Evolutionary conservation across 768 basidiomycete species (phyloP).

Genomic region (Boletus patriciae): DNA sequence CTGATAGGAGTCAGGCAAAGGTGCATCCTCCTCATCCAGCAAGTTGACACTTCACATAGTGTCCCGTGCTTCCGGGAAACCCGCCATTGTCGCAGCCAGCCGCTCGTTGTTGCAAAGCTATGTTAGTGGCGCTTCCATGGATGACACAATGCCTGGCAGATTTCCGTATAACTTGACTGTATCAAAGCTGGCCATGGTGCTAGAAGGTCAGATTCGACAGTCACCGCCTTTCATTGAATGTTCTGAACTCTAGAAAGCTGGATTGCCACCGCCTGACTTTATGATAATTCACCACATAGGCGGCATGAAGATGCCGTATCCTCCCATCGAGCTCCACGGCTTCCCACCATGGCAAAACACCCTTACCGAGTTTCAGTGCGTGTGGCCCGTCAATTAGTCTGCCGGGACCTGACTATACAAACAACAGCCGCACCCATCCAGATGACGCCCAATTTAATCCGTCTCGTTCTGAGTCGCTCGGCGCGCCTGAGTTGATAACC

Average conservation of each 20-base stretch:
- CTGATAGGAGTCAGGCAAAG: slow-evolving; percentile 17
- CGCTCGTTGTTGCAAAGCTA: slow-evolving; percentile 40
- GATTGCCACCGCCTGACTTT: slow-evolving; percentile 69
- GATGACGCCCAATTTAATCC: slow-evolving; percentile 8
- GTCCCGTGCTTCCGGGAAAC: slow-evolving; percentile 62
- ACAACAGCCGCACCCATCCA: slow-evolving; percentile 22
- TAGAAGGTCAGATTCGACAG: slow-evolving; percentile 54
- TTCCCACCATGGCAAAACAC: slow-evolving; percentile 88
- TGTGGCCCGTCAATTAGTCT: slow-evolving; percentile 1
- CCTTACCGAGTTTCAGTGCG: slow-evolving; percentile 78
- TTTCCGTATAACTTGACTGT: slow-evolving; percentile 41
- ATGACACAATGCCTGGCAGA: not conserved
- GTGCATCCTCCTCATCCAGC: slow-evolving; percentile 6
- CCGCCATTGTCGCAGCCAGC: slow-evolving; percentile 59
- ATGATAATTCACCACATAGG: slow-evolving; percentile 69
- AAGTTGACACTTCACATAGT: slow-evolving; percentile 53
- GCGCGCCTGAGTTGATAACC: slow-evolving; percentile 36
- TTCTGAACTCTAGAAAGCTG: slow-evolving; percentile 44
- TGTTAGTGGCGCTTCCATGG: not conserved
- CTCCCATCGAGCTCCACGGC: slow-evolving; percentile 65
- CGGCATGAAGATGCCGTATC: slow-evolving; percentile 34
- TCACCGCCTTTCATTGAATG: slow-evolving; percentile 1
- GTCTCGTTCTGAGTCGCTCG: not conserved
- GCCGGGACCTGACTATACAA: slow-evolving; percentile 3
- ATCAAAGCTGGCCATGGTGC: slow-evolving; percentile 44